phyloP scores from a whole-genome alignment of 805 yeast species.

The Yarrowia sp. region DNA sequence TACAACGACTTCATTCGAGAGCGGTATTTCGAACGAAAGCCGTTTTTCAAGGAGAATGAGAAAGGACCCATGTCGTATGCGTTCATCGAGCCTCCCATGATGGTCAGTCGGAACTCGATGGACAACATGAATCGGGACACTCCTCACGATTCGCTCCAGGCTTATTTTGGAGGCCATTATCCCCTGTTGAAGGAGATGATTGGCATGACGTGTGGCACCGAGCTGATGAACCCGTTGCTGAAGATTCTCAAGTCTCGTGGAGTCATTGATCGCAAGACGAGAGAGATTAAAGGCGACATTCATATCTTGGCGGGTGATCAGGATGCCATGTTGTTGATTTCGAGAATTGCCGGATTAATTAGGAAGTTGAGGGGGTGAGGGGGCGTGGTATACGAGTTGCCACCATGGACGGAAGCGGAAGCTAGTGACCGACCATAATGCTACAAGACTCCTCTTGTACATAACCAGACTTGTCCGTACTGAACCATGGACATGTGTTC shows the following conservation, averaged over 20 bases:
- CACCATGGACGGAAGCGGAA: too few species aligned
- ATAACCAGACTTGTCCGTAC: too few species aligned
- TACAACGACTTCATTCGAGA: background rate
- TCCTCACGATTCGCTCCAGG: background rate
- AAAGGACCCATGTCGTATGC: background rate
- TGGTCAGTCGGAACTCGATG: background rate
- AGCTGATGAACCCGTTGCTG: slow-evolving; percentile 1
- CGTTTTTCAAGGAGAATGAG: background rate
- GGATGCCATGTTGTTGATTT: background rate
- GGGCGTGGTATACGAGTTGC: too few species aligned
- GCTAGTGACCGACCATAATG: too few species aligned
- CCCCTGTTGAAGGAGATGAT: background rate
- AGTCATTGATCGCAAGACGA: background rate
- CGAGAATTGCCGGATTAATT: background rate
- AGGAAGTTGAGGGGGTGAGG: background rate
- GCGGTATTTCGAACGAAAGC: background rate
- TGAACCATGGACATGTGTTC: too few species aligned
- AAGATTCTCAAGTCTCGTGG: background rate
- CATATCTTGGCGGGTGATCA: background rate
- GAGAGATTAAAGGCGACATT: background rate
- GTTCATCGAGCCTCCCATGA: background rate
- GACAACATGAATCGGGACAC: background rate
- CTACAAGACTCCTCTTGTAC: too few species aligned
- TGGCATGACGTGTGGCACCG: background rate
- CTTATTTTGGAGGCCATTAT: background rate